Base-by-base conservation (phyloP, 352 stramenopile genomes). In the Phytophthora cajani region DNA sequence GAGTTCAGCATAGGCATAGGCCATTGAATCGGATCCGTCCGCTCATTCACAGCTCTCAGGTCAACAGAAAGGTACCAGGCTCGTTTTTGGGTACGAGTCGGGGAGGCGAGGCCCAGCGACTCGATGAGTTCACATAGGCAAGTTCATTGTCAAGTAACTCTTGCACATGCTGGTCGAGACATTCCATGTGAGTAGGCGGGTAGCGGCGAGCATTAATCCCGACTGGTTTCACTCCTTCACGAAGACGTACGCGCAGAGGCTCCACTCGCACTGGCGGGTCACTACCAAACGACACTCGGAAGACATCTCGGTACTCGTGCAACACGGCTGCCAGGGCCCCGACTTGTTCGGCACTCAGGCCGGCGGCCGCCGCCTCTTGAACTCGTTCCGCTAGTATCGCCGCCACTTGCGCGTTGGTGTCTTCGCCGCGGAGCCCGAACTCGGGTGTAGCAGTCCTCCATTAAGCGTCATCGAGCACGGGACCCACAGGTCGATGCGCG, bases 1-100 rank as follows among this genome's bases (percentile, higher is more conserved):
- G 11, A 51, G 6, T 72, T 21, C 47, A 62, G 12, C 16, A 63
- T 42, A n/a, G 53, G 49, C 50, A 69, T 62, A 7, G 44, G 57
- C 50, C 68, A 62, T 32, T 30, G 46, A 23, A 69, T 63, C 9
- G 17, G 53, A 2, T 62, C 44, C 0, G 62, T 62, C 11, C 53
- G 7, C 1, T 49, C 62, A 12, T 69, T 69, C 0, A 53, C 62
- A 0, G 44, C 42, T 11, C 62, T 23, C 0, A 21, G 57, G 30
- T 69, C 52, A 19, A 62, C 44, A 42, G 30, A 32, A 58, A 69
- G 0, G 40, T 58, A 3, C 53, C 62, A 0, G 44, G 62, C 3
- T 69, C 53, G 2, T 23, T 40, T 7, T 69, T 69, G 0, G 62
- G 1, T 1, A 53, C 52, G 21, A 69, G 52, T 10, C 44, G 27